Evolutionary conservation across 805 yeast species (phyloP), one percentile per base, ranked within the genome.

Genomic region (Saccharomycopsis sp.): DNA sequence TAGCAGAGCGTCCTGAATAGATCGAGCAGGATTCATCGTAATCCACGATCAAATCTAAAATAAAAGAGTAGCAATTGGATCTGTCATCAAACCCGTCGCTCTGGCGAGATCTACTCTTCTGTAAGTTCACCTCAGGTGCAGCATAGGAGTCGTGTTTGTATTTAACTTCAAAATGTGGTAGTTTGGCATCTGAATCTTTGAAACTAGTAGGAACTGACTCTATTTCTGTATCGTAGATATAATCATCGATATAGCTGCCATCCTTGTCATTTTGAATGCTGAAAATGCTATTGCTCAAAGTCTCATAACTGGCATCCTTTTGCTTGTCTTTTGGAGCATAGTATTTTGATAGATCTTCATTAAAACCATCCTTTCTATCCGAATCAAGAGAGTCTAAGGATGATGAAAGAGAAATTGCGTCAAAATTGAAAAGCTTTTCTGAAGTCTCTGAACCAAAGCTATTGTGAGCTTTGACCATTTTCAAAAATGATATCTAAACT

Each of bases 41-140:
- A 53, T 60, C 61, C 14, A 54, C 61, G 18, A 60, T 55, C 34
- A 60, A 57, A 23, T 60, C 63, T 23, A 60, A 44, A 29, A 60
- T 57, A 40, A 60, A 57, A 12, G 63, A 60, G 37, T 60, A 60
- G 29, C 61, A 54, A 9, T 48, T 60, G n/a, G 60, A 54, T 21
- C 21, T 41, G 18, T 29, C 51, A 15, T 57, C 48, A 44, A 16
- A 44, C 5, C 48, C 48, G 16, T 44, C 48, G 21, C 48, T 44
- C 21, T 16, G 18, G 37, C 12, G 5, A 29, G 37, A 29, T 29
- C 12, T 29, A 12, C 37, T 29, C 37, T 29, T 29, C 21, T 44
- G 48, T 44, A 44, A 12, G 7, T 16, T 8, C 5, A 54, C 57
- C 37, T 54, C 52, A 44, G 48, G 48, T 4, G 21, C 7, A 44